Evolutionary conservation across 352 stramenopile genomes (phyloP), one percentile per base, ranked within the genome.

Genomic region (Globisporangium apiculatum): DNA sequence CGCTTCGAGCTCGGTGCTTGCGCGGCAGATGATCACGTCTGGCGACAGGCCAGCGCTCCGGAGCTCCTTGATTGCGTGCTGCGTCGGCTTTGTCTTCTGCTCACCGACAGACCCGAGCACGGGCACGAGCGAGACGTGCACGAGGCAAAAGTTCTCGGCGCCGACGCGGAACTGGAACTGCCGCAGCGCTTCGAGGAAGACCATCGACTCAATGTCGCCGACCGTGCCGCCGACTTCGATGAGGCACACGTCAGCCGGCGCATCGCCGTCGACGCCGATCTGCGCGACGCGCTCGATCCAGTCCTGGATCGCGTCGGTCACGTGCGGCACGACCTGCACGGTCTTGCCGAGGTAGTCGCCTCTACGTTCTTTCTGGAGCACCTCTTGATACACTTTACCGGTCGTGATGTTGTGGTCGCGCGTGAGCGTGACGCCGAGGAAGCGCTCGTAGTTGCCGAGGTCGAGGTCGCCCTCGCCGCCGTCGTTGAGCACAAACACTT

Each of bases 61-160:
- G 53, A 99, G 85, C 79, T 99, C 97, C 66, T 98, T 97, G 62
- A 99, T 98, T 15, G 95, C 96, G 76, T 99, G 97, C 82, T 99
- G 98, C 47, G 98, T 99, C 0, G 98, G 98, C 82, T 99, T 99
- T 15, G 98, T 99, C 83, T 99, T 99, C 82, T 99, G 97, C 79
- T 99, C 98, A 41, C 97, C 96, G 15, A 98, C 95, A n/a, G 86
- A 97, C 3, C 96, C 96, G 37, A 99, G 87, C 54, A 99, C 94
- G 0, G 98, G 98, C 51, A 99, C 97, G 4, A 99, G 83, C 37
- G 86, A 98, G 9, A 99, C 98, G 80, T 99, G 98, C 41, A 98
- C 96, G n/a, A 99, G 83, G 62, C 95, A 98, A 58, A 99, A 99
- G 79, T 99, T 99, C 65, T 99, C 94, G 5, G 86, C 70, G 0